These are phyloP conservation scores for Stenogyne calaminthoides DNA, from an alignment of 305 asterid genomes.

Conservation along the genomic window DNA sequence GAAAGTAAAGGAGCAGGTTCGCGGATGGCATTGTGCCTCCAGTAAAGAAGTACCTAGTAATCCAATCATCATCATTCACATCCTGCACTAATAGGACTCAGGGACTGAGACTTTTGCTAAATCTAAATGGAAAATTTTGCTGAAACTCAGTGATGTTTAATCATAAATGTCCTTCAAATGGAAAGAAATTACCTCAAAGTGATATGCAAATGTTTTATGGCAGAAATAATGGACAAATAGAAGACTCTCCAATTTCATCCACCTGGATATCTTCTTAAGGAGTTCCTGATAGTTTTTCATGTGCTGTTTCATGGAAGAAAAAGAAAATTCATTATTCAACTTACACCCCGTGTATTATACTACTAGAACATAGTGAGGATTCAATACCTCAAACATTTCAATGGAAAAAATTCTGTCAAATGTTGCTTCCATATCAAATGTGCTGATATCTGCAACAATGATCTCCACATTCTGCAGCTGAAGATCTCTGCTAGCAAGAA, in stretches of 20 bases:
- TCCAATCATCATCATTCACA: slow-evolving; percentile 85
- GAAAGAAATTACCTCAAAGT: slow-evolving; percentile 66
- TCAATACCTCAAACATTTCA: slow-evolving; percentile 86
- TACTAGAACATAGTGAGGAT: neutral
- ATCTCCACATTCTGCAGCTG: slow-evolving; percentile 73
- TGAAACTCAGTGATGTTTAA: neutral
- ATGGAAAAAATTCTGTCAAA: slow-evolving; percentile 86
- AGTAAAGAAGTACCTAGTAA: slow-evolving; percentile 84
- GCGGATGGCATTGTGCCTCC: slow-evolving; percentile 97
- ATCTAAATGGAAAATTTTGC: neutral
- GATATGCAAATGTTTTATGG: slow-evolving; percentile 86
- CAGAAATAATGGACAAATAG: slow-evolving; percentile 80
- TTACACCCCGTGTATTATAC: neutral
- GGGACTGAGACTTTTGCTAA: neutral
- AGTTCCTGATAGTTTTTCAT: slow-evolving; percentile 84
- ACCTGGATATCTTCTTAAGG: slow-evolving; percentile 77
- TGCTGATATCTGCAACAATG: slow-evolving; percentile 77
- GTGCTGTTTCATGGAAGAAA: slow-evolving; percentile 51
- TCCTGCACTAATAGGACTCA: slow-evolving; percentile 44
- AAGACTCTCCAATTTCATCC: slow-evolving; percentile 81
- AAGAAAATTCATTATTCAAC: slow-evolving; percentile 11
- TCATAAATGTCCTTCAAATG: neutral
- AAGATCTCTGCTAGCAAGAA: slow-evolving; percentile 49
- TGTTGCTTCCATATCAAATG: slow-evolving; percentile 80
- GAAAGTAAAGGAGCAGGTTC: slow-evolving; percentile 86